A percentile compares a stretch with the other conserved stretches of the same genome.
These are phyloP conservation scores for Malbranchea cinnamomea DNA, from an alignment of 2,329 filamentous ascomycete species.

Conservation along the genomic window DNA sequence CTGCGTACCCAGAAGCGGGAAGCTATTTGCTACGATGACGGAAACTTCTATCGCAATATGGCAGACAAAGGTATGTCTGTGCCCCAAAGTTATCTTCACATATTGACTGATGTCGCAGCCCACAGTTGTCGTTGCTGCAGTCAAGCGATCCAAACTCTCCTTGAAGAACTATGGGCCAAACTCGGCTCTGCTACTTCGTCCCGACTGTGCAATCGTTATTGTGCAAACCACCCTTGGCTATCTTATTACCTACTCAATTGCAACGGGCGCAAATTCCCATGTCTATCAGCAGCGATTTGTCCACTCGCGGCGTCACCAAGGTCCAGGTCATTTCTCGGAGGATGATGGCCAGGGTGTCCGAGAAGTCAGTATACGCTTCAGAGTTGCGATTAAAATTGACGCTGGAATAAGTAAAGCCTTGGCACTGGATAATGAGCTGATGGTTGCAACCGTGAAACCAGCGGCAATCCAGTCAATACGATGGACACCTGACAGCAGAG, in stretches of 20 bases:
- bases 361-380: conserved; percentile 81
- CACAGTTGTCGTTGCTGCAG: conserved; percentile 70
- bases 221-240: conserved; percentile 76
- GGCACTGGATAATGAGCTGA: conserved; percentile 79
- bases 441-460: conserved; percentile 82
- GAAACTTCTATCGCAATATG: conserved; percentile 76
- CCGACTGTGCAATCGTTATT: conserved; percentile 83
- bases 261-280: conserved; percentile 64
- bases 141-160: conserved; percentile 68
- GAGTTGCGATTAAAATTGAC: conserved; percentile 97
- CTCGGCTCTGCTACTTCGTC: conserved; percentile 67
- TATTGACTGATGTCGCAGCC: conserved; percentile 42
- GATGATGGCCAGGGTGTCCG: conserved; percentile 71
- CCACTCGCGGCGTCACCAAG: conserved; percentile 32
- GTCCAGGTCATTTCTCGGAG: conserved; percentile 44
- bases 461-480: conserved; percentile 93
- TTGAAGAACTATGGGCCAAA: conserved; percentile 74
- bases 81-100: conserved; percentile 15
- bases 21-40: conserved; percentile 79
- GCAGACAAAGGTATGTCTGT: conserved; percentile 65
- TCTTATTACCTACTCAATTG: conserved; percentile 85
- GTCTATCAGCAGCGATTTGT: conserved; percentile 74
- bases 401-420: conserved; percentile 80
- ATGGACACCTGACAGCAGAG: conserved; percentile 72
- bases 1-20: conserved; percentile 61